Percentiles rank a stretch among this genome's conserved stretches.
Conservation (phyloP, 1,284 basidiomycete genomes). For the Austroboletus niveus region DNA sequence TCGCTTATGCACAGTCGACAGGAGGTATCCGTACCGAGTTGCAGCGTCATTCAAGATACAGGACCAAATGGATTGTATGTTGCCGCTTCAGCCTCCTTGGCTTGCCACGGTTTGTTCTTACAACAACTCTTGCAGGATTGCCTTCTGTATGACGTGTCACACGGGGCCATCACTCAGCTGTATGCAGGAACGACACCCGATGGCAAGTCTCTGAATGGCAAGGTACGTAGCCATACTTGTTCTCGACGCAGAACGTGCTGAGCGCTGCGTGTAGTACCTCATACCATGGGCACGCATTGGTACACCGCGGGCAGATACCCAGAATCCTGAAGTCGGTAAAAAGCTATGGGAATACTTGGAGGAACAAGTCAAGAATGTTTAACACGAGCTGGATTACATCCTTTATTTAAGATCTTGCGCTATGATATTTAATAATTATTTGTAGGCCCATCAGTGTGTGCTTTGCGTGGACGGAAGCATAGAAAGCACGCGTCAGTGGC, state of each 20-base stretch:
- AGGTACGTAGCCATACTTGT: constrained; percentile 31
- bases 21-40: constrained; percentile 26
- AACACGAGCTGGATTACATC: background rate
- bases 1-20: background rate
- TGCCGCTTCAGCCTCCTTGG: background rate
- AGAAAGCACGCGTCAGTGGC: too few relatives aligned
- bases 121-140: background rate
- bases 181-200: constrained; percentile 49
- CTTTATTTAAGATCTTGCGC: background rate
- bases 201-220: constrained; percentile 43
- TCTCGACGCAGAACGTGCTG: background rate
- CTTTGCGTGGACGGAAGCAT: too few relatives aligned
- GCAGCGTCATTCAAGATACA: constrained; percentile 17
- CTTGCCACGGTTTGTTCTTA: background rate
- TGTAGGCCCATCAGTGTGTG: background rate
- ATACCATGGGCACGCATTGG: constrained; percentile 45
- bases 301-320: constrained; percentile 18
- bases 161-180: constrained; percentile 51
- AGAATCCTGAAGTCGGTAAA: constrained; percentile 35
- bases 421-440: background rate
- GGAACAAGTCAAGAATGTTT: constrained; percentile 36
- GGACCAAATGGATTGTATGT: constrained; percentile 5
- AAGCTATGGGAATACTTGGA: constrained; percentile 43
- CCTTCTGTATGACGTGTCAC: constrained; percentile 27
- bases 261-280: constrained; percentile 35